Evolutionary conservation across 176 grass and related monocot genomes (phyloP).

Genomic region (Avena atlantica): DNA sequence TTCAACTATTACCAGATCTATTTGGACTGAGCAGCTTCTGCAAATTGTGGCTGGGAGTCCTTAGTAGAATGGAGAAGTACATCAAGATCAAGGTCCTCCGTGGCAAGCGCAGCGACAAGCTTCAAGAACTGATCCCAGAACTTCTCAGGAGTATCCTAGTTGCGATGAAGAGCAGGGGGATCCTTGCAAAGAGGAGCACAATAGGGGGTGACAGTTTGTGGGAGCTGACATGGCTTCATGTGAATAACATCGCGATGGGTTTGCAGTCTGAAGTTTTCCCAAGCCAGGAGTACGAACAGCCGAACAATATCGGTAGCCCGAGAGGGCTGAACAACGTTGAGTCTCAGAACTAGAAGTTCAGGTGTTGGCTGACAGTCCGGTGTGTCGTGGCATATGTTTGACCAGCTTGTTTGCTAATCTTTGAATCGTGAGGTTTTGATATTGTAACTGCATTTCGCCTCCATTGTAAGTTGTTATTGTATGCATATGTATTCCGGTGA

Average conservation of each 20-base stretch:
- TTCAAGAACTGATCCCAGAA: constrained; percentile 86
- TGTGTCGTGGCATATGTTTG: background rate
- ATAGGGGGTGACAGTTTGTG: constrained; percentile 93
- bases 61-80: constrained; percentile 95
- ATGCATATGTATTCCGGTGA: constrained; percentile 31
- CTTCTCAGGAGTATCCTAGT: constrained; percentile 75
- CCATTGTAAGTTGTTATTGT: constrained; percentile 33
- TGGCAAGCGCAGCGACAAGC: constrained; percentile 88
- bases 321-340: constrained; percentile 40
- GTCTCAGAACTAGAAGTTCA: constrained; percentile 23
- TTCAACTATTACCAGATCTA: constrained; percentile 78
- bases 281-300: constrained; percentile 71
- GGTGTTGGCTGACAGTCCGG: background rate
- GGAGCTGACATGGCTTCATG: constrained; percentile 96
- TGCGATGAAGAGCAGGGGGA: constrained; percentile 86
- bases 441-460: constrained; percentile 37
- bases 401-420: constrained; percentile 32
- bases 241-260: constrained; percentile 75
- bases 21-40: constrained; percentile 84
- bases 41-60: constrained; percentile 92
- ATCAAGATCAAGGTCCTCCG: constrained; percentile 84
- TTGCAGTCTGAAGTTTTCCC: constrained; percentile 81
- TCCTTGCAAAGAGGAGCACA: constrained; percentile 92
- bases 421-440: constrained; percentile 56
- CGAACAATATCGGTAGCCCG: constrained; percentile 32